Base-by-base conservation (phyloP, 768 basidiomycete genomes). In the Trametopsis cervina region DNA sequence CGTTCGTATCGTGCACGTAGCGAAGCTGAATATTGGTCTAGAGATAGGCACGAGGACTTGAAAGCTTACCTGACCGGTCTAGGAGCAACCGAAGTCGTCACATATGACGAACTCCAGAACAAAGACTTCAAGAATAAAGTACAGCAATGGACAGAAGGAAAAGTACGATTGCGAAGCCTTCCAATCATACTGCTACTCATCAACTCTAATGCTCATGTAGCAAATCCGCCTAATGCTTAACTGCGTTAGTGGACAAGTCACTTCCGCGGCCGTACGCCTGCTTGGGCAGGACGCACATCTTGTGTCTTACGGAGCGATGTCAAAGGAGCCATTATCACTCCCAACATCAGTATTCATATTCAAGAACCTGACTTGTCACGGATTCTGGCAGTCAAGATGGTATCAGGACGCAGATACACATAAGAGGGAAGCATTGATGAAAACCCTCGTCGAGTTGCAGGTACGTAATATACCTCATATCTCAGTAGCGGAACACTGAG, bases 251-350 rank as follows among this genome's bases (percentile, higher is more conserved):
- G 89, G 91, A 0, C 73, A 73, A 42, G 71, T 80, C 38, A 89
- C 88, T 0, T 78, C 77, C 0, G 56, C 69, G 5, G 89, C 92
- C 87, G 71, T 77, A 1, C 74, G 79, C 42, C 66, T 85, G 6
- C 69, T 94, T 0, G 83, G 82, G 21, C 65, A 71, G 37, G 68
- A 84, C 54, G 80, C 83, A 2, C 84, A 86, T 53, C 72, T 92
- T 11, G 82, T 92, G 6, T 89, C 91, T 0, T 94, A 93, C 46
- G 91, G 91, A 23, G 89, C 86, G 4, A 93, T 94, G 90, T 85
- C 90, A 1, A 90, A 85, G 60, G 74, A 83, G 44, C 88, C 90
- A 0, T 63, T 94, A 15, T 75, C 80, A 1, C 61, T 94, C 18
- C 85, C 91, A 1, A 83, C 86, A 0, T 85, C 85, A 0, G 68